These are phyloP conservation scores for Ophiostoma ips DNA, from an alignment of 2,329 filamentous ascomycete genomes.

Conservation along the genomic window DNA sequence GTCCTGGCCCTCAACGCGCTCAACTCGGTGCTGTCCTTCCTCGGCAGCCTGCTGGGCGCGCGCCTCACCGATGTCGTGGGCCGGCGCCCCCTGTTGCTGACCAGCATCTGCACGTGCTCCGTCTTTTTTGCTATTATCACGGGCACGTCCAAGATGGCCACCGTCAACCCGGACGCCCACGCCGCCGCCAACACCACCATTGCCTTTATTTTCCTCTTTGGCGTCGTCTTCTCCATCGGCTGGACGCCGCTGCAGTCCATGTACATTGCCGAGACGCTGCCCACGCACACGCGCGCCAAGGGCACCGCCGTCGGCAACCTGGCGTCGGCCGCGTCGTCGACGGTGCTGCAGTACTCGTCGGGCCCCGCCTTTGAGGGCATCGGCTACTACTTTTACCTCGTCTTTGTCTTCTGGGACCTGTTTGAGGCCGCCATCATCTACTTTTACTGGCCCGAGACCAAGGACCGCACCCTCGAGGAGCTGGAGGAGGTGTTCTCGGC, in stretches of 20 bases:
- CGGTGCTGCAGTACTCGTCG: slow-evolving; percentile 30
- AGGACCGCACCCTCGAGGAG: slow-evolving; percentile 9
- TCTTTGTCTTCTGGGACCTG: slow-evolving; percentile 29
- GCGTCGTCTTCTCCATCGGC: slow-evolving; percentile 9
- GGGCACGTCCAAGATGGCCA: slow-evolving; percentile 31
- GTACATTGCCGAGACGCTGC: slow-evolving; percentile 11
- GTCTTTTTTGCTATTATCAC: slow-evolving; percentile 35
- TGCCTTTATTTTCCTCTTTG: slow-evolving; percentile 11
- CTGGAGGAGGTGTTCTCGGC: slow-evolving; percentile 9
- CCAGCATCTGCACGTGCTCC: slow-evolving; percentile 31
- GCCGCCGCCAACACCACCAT: slow-evolving; percentile 10
- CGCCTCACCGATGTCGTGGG: slow-evolving; percentile 41
- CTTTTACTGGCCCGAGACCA: slow-evolving; percentile 33
- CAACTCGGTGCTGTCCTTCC: slow-evolving; percentile 38
- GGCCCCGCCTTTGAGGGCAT: slow-evolving; percentile 24
- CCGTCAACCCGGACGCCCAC: slow-evolving; percentile 11
- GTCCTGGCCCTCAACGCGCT: slow-evolving; percentile 37
- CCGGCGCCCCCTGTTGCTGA: slow-evolving; percentile 40
- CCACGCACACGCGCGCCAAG: slow-evolving; percentile 11
- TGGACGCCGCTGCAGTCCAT: slow-evolving; percentile 11
- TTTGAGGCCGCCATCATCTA: slow-evolving; percentile 24
- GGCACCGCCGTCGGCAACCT: slow-evolving; percentile 10
- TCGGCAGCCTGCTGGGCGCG: slow-evolving; percentile 38
- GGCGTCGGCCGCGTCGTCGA: slow-evolving; percentile 12
- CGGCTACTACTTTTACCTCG: slow-evolving; percentile 28